Percentiles rank a stretch among this genome's conserved stretches.
Conservation (phyloP, 2,329 filamentous ascomycete species). For the Metarhizium anisopliae region DNA sequence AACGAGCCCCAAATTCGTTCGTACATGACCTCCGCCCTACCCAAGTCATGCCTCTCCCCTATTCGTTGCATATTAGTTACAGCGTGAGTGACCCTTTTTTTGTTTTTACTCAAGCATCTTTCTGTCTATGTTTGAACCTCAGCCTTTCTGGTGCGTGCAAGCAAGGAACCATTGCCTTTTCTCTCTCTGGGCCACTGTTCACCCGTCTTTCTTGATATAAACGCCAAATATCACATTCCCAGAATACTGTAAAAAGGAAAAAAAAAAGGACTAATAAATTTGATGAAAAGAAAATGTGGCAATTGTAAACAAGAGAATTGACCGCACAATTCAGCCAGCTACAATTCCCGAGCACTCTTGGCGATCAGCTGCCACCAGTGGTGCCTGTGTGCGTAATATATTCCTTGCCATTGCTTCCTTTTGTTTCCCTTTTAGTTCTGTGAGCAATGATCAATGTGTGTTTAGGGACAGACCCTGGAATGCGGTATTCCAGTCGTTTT, state of each 20-base stretch:
- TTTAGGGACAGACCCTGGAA: slow-evolving; percentile 70
- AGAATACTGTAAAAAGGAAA: slow-evolving; percentile 5
- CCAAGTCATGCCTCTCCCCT: slow-evolving; percentile 19
- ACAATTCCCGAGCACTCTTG: background rate
- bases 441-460: slow-evolving; percentile 33
- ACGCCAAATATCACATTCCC: background rate
- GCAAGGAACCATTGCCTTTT: slow-evolving; percentile 11
- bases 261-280: slow-evolving; percentile 3
- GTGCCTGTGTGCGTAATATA: background rate
- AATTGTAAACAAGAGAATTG: background rate
- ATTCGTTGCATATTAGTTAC: slow-evolving; percentile 29
- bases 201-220: background rate
- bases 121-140: slow-evolving; percentile 26
- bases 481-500: slow-evolving; percentile 51
- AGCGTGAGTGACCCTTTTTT: slow-evolving; percentile 19
- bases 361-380: background rate
- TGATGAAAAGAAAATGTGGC: background rate
- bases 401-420: background rate
- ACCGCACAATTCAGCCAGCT: background rate
- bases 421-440: background rate
- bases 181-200: slow-evolving; percentile 12
- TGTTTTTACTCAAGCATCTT: slow-evolving; percentile 13
- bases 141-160: slow-evolving; percentile 21
- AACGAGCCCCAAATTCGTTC: slow-evolving; percentile 21
- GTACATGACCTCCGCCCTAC: slow-evolving; percentile 24